These are phyloP conservation scores for Fomitopsis pinicola DNA, from an alignment of 1,284 basidiomycete species.

Conservation along the genomic window DNA sequence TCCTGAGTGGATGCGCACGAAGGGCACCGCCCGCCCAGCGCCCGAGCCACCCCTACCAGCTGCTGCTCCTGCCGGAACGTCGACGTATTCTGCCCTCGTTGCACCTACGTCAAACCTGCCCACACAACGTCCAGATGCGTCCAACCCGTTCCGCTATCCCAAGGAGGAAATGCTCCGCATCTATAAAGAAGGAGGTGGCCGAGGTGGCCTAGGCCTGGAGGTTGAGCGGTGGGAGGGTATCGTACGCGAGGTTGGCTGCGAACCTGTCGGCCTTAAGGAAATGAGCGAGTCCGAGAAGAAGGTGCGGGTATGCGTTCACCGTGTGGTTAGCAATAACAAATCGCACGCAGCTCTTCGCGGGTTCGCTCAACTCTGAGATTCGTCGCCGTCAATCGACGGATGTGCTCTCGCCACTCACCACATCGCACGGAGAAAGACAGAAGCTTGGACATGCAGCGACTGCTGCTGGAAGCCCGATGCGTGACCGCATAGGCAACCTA, in stretches of 20 bases:
- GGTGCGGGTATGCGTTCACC: conserved; percentile 39
- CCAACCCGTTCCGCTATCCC: conserved; percentile 81
- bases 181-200: conserved; percentile 76
- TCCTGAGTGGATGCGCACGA: conserved; percentile 86
- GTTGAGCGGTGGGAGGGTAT: conserved; percentile 85
- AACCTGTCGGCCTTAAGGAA: conserved; percentile 77
- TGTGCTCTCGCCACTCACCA: conserved; percentile 53
- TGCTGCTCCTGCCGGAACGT: conserved; percentile 46
- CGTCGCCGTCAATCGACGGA: conserved; percentile 78
- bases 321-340: conserved; percentile 11
- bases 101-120: conserved; percentile 49
- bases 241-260: conserved; percentile 67
- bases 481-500: conserved; percentile 60
- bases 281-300: conserved; percentile 84
- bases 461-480: conserved; percentile 52
- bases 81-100: conserved; percentile 78
- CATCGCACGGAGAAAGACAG: conserved; percentile 50
- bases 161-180: conserved; percentile 83
- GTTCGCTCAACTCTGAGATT: conserved; percentile 74
- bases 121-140: conserved; percentile 54
- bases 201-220: conserved; percentile 74
- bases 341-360: conserved; percentile 57
- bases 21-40: conserved; percentile 49
- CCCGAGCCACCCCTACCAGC: conserved; percentile 53
- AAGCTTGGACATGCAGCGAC: conserved; percentile 47